These are phyloP conservation scores for Phytopythium ostracodes DNA, from an alignment of 352 stramenopile genomes.

Conservation along the genomic window DNA sequence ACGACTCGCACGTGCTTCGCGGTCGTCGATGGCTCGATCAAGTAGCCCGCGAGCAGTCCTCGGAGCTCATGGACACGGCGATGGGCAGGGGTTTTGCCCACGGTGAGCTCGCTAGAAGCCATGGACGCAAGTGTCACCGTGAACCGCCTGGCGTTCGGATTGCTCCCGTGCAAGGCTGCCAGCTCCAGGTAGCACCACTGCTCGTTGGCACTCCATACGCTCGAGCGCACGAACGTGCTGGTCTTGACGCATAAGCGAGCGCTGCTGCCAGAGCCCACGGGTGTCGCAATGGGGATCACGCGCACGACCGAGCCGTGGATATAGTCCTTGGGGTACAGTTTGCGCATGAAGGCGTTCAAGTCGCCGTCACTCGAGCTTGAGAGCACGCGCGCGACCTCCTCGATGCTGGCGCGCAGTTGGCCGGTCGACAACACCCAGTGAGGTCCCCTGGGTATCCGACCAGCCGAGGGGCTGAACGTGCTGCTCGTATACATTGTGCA, in stretches of 20 bases:
- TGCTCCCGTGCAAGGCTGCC: background rate
- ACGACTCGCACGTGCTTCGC: conserved; percentile 26
- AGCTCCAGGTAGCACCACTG: conserved; percentile 43
- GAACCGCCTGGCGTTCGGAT: conserved; percentile 17
- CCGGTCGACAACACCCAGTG: conserved; percentile 23
- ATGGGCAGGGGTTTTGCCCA: conserved; percentile 21
- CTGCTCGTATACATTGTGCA: background rate
- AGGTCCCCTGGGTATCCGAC: background rate
- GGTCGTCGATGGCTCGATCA: conserved; percentile 23
- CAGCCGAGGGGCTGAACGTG: background rate
- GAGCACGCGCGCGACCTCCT: conserved; percentile 23
- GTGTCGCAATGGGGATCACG: conserved; percentile 10
- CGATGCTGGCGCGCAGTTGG: conserved; percentile 21
- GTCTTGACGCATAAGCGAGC: conserved; percentile 31
- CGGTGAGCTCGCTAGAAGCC: conserved; percentile 24
- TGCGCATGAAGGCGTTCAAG: conserved; percentile 26
- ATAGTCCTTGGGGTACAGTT: conserved; percentile 23
- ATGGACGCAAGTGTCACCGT: conserved; percentile 28
- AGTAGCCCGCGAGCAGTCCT: conserved; percentile 21
- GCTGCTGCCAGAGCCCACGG: background rate
- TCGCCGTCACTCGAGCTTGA: conserved; percentile 18
- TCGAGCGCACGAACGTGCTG: conserved; percentile 28
- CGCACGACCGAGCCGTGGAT: conserved; percentile 35
- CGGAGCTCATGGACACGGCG: conserved; percentile 24
- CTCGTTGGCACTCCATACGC: conserved; percentile 32